These are phyloP conservation scores for Lipomyces spencermartinsiae DNA, from an alignment of 805 yeast species.

Conservation along the genomic window DNA sequence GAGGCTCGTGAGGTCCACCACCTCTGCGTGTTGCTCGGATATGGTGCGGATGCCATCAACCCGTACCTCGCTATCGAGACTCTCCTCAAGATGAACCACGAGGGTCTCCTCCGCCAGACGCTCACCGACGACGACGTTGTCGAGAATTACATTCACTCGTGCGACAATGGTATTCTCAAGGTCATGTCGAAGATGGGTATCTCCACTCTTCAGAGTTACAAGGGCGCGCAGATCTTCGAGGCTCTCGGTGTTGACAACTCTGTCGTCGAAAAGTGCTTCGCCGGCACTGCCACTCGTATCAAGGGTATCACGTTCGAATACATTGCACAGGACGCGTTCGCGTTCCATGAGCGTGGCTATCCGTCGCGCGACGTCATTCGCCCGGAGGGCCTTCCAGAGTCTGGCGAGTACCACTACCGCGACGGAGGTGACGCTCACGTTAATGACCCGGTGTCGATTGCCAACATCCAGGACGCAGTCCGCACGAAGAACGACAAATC, in stretches of 20 bases:
- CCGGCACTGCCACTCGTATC: constrained; percentile 97
- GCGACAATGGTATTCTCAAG: constrained; percentile 90
- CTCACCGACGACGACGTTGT: constrained; percentile 66
- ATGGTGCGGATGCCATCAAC: constrained; percentile 95
- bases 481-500: constrained; percentile 94
- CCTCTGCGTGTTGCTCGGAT: constrained; percentile 90
- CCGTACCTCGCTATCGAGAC: constrained; percentile 95
- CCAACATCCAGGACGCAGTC: constrained; percentile 97
- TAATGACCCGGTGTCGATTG: constrained; percentile 93
- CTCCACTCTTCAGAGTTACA: constrained; percentile 96
- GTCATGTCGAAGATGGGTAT: constrained; percentile 99
- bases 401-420: constrained; percentile 98
- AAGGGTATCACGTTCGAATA: constrained; percentile 94
- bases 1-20: constrained; percentile 99
- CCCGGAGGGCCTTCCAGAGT: constrained; percentile 82
- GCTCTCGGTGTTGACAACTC: constrained; percentile 95
- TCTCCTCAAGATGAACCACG: constrained; percentile 79
- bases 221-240: constrained; percentile 98
- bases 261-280: constrained; percentile 92
- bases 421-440: constrained; percentile 97
- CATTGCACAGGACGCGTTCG: constrained; percentile 94
- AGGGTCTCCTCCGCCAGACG: constrained; percentile 61
- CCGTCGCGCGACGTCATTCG: constrained; percentile 75
- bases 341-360: constrained; percentile 90
- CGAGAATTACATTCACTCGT: constrained; percentile 79